Conservation (phyloP, 2,329 filamentous ascomycete genomes). For the Trichoderma hamatum region DNA sequence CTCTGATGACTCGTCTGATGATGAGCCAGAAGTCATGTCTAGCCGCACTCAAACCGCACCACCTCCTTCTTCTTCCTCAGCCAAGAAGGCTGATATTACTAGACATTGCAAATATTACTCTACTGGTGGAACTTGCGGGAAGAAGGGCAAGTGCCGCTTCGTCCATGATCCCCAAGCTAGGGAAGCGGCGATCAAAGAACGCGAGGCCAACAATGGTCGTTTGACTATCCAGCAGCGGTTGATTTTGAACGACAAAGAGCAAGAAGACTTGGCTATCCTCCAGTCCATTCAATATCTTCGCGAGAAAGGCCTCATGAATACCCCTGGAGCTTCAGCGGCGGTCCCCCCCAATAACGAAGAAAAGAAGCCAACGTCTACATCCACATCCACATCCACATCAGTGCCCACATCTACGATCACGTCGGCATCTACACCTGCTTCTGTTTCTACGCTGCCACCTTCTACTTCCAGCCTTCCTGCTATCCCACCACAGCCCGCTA, state of each 20-base stretch:
- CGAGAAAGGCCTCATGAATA: constrained; percentile 57
- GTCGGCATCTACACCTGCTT: constrained; percentile 7
- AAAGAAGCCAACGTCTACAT: constrained; percentile 29
- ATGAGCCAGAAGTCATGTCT: constrained; percentile 62
- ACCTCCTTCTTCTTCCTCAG: constrained; percentile 47
- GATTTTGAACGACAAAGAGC: constrained; percentile 68
- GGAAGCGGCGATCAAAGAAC: constrained; percentile 64
- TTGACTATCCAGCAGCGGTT: constrained; percentile 68
- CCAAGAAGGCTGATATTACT: constrained; percentile 62
- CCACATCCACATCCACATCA: background rate
- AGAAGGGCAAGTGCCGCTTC: constrained; percentile 76
- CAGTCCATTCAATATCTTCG: constrained; percentile 68
- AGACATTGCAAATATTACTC: constrained; percentile 73
- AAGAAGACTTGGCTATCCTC: constrained; percentile 67
- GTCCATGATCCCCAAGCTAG: constrained; percentile 67
- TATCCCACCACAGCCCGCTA: constrained; percentile 42
- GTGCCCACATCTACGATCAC: background rate
- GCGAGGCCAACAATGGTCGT: constrained; percentile 65
- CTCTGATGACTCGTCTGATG: constrained; percentile 56
- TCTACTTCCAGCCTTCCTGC: constrained; percentile 44
- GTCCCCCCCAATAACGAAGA: constrained; percentile 29
- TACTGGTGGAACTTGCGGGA: constrained; percentile 68
- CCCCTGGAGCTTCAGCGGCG: constrained; percentile 28
- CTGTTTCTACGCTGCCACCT: constrained; percentile 25
- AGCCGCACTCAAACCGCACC: constrained; percentile 46